Conservation (phyloP, 2,329 filamentous ascomycete genomes). For the Cladophialophora yegresii region DNA sequence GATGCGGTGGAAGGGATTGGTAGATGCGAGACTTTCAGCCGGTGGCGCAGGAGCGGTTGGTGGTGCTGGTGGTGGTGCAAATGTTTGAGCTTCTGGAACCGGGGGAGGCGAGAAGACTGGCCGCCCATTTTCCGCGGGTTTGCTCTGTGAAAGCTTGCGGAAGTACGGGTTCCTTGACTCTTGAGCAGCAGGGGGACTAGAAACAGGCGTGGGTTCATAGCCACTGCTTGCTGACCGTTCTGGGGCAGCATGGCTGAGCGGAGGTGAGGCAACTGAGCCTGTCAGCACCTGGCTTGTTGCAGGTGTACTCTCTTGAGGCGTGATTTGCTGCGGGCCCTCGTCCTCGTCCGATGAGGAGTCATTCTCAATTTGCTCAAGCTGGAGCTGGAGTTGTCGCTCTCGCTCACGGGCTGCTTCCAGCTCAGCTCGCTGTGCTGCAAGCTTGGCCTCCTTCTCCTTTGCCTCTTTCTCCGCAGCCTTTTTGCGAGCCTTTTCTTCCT, state of each 20-base stretch:
- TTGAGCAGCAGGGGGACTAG: constrained; percentile 54
- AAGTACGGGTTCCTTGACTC: constrained; percentile 96
- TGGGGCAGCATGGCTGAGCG: constrained; percentile 39
- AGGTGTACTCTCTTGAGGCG: constrained; percentile 61
- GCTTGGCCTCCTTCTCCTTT: constrained; percentile 81
- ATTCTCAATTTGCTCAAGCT: constrained; percentile 78
- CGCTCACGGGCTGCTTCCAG: constrained; percentile 88
- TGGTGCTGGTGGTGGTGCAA: constrained; percentile 45
- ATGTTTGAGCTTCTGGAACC: constrained; percentile 44
- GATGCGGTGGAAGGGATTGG: constrained; percentile 93
- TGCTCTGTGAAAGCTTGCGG: constrained; percentile 79
- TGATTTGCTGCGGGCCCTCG: constrained; percentile 67
- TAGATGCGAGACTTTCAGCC: constrained; percentile 64
- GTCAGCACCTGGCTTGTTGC: constrained; percentile 58
- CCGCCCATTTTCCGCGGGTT: constrained; percentile 56
- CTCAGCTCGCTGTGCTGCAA: constrained; percentile 84
- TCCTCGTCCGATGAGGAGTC: constrained; percentile 77
- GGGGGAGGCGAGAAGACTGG: constrained; percentile 49
- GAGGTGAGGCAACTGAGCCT: constrained; percentile 39
- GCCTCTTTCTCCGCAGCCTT: constrained; percentile 84
- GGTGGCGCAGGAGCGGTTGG: constrained; percentile 42
- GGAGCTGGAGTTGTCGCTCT: constrained; percentile 83
- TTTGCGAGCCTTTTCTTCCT: constrained; percentile 90
- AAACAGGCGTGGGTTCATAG: constrained; percentile 54
- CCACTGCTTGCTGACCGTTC: constrained; percentile 49